phyloP scores from a whole-genome alignment of 2,329 filamentous ascomycete genomes.

The Diaporthe australafricana region DNA sequence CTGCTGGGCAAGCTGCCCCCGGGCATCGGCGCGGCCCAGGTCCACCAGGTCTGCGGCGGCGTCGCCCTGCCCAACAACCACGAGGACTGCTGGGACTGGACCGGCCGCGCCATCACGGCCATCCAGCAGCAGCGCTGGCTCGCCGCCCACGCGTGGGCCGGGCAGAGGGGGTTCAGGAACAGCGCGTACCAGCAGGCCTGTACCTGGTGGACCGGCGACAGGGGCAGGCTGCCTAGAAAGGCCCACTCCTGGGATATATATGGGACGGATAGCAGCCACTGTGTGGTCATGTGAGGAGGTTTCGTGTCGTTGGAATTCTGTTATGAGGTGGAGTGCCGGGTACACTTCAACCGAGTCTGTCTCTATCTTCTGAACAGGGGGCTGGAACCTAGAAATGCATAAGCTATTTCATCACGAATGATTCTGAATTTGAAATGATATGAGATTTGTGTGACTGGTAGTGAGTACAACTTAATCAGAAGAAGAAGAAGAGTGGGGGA shows the following conservation, averaged over 20 bases:
- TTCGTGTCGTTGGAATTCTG: too few relatives aligned
- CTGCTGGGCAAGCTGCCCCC: not conserved
- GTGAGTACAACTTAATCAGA: not conserved
- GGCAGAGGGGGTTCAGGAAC: not conserved
- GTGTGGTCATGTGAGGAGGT: not conserved
- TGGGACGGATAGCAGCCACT: not conserved
- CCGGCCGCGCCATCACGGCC: not conserved
- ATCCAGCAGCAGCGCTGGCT: not conserved
- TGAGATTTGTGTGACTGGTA: not conserved
- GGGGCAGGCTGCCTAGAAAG: not conserved
- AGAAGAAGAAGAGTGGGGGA: not conserved
- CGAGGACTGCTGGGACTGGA: conserved; percentile 8
- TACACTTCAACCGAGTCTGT: not conserved
- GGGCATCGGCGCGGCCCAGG: not conserved
- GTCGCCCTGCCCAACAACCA: not conserved
- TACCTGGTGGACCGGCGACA: not conserved
- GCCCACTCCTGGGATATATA: not conserved
- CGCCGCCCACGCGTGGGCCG: not conserved
- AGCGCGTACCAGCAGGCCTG: not conserved
- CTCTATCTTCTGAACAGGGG: not conserved
- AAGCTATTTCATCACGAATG: not conserved
- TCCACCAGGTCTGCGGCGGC: not conserved
- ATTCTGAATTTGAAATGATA: not conserved
- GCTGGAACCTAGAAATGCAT: not conserved
- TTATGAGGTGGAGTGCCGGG: not conserved